These are phyloP conservation scores for Diplodia mutila DNA, from an alignment of 2,329 filamentous ascomycete genomes.

Conservation along the genomic window DNA sequence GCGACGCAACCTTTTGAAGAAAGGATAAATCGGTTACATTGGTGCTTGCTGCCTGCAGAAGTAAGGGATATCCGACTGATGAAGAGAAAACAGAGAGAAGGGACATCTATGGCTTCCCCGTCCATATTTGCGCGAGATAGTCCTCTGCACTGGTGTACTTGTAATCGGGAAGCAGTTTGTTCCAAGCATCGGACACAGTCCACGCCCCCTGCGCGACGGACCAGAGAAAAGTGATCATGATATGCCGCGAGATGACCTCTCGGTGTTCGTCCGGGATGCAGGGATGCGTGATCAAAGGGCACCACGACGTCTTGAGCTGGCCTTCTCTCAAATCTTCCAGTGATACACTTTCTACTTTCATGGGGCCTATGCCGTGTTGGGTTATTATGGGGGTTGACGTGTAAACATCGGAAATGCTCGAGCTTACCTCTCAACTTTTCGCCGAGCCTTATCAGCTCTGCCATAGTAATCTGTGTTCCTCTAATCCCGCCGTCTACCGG, in stretches of 20 bases:
- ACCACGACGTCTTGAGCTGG: slow-evolving; percentile 47
- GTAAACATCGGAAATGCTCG: too few relatives aligned
- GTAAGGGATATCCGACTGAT: neutral
- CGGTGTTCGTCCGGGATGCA: slow-evolving; percentile 43
- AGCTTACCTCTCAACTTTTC: slow-evolving; percentile 34
- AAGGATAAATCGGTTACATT: neutral
- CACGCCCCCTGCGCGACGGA: slow-evolving; percentile 49
- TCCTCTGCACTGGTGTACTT: slow-evolving; percentile 48
- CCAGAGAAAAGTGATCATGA: slow-evolving; percentile 49
- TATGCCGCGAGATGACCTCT: slow-evolving; percentile 40
- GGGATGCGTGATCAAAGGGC: slow-evolving; percentile 39
- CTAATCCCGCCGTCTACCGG: slow-evolving; percentile 36
- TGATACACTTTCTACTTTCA: slow-evolving; percentile 50
- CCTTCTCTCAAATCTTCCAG: slow-evolving; percentile 54
- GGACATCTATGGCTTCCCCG: slow-evolving; percentile 39
- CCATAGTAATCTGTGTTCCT: slow-evolving; percentile 33
- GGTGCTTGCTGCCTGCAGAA: neutral
- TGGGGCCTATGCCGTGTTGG: slow-evolving; percentile 30
- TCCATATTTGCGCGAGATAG: slow-evolving; percentile 49
- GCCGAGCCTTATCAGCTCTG: slow-evolving; percentile 36
- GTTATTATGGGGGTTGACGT: neutral
- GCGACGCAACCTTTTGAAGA: neutral
- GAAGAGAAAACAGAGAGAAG: neutral
- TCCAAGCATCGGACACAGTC: slow-evolving; percentile 52
- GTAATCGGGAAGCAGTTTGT: slow-evolving; percentile 51